Percentiles rank a stretch among this genome's conserved stretches.
These are phyloP conservation scores for Venturia carpophila DNA, from an alignment of 2,329 filamentous ascomycete species.

Conservation along the genomic window DNA sequence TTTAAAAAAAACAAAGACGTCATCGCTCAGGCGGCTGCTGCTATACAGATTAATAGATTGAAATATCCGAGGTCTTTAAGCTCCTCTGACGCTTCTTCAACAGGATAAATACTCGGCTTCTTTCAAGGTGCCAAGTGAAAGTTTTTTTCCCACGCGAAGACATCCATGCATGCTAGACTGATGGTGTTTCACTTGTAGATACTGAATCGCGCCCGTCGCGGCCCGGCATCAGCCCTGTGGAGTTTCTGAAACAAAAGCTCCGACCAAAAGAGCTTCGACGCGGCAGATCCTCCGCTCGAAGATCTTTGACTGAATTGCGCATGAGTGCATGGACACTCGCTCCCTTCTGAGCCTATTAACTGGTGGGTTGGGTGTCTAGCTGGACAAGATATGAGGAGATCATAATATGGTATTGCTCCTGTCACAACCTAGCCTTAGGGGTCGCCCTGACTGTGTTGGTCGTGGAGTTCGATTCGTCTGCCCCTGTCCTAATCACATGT, in stretches of 20 bases:
- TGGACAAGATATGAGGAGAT: not conserved
- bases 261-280: not conserved
- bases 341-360: no score
- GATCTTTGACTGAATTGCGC: not conserved
- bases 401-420: not conserved
- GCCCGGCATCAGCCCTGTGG: not conserved
- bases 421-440: not conserved
- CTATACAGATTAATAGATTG: not conserved
- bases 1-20: not conserved
- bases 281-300: not conserved
- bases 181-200: not conserved
- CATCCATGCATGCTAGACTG: not conserved
- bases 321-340: not conserved
- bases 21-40: not conserved
- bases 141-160: not conserved
- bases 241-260: constrained; percentile 1
- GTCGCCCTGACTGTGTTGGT: not conserved
- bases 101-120: no score
- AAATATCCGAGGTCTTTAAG: not conserved
- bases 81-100: no score
- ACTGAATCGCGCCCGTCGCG: not conserved
- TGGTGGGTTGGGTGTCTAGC: not conserved
- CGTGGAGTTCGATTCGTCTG: not conserved
- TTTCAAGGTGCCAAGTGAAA: not conserved
- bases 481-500: not conserved